Evolutionary conservation across 2,329 filamentous ascomycete genomes (phyloP).

Genomic region (Fusarium armeniacum): DNA sequence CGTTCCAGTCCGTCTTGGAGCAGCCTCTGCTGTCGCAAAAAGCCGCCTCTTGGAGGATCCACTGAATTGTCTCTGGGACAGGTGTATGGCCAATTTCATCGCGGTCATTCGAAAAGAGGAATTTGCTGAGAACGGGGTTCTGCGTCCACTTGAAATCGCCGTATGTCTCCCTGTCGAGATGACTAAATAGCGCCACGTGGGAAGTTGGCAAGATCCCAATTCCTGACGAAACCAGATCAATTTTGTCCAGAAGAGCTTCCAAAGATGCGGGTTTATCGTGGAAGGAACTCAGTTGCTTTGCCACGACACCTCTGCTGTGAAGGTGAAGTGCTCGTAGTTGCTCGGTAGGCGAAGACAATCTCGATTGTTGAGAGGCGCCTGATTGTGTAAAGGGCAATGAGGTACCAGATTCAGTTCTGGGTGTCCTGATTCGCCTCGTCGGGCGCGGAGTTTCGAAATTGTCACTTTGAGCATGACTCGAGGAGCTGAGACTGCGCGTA

Average conservation of each 20-base stretch:
- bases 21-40: conserved; percentile 12
- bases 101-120: conserved; percentile 17
- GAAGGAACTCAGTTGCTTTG: background rate
- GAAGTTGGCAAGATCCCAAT: conserved; percentile 6
- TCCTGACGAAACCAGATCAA: background rate
- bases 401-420: conserved; percentile 23
- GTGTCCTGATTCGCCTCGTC: conserved; percentile 3
- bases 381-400: conserved; percentile 10
- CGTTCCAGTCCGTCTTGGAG: conserved; percentile 23
- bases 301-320: background rate
- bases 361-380: background rate
- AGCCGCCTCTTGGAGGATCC: conserved; percentile 24
- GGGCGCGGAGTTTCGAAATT: conserved; percentile 16
- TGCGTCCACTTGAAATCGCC: conserved; percentile 25
- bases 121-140: background rate
- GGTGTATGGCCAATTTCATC: conserved; percentile 15
- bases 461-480: background rate
- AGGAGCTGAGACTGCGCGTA: background rate
- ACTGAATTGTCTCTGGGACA: background rate
- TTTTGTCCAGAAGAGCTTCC: background rate
- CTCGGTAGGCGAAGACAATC: background rate
- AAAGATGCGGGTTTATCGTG: background rate
- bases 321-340: conserved; percentile 1
- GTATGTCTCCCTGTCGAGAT: conserved; percentile 6
- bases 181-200: background rate